Conservation (phyloP, 2,329 filamentous ascomycete species). For the Blastomyces silverae region DNA sequence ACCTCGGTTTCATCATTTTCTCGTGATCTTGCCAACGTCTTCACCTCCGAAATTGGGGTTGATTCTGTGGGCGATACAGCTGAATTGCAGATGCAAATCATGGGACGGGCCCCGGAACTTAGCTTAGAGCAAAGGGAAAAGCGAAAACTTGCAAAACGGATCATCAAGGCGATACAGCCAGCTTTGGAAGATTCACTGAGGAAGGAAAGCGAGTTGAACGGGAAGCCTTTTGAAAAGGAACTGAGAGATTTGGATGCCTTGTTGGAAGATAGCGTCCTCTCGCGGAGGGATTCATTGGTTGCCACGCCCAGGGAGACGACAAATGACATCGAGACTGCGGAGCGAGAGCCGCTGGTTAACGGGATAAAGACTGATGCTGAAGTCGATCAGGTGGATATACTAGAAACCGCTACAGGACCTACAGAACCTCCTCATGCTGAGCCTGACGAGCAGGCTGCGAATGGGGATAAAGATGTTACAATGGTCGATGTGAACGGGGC, state of each 20-base stretch:
- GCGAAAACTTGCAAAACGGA: conserved; percentile 79
- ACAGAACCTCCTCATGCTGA: not conserved
- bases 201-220: conserved; percentile 73
- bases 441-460: not conserved
- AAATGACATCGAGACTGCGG: not conserved
- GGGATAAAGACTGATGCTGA: conserved; percentile 23
- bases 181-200: conserved; percentile 66
- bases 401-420: not conserved
- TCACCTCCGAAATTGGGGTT: conserved; percentile 50
- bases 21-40: conserved; percentile 50
- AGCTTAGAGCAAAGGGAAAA: conserved; percentile 67
- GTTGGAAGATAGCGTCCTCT: conserved; percentile 59
- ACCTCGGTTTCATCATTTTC: conserved; percentile 57
- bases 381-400: not conserved
- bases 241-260: conserved; percentile 67
- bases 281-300: conserved; percentile 38
- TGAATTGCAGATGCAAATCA: conserved; percentile 47
- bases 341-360: conserved; percentile 26
- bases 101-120: conserved; percentile 41
- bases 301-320: not conserved
- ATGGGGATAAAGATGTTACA: conserved; percentile 18
- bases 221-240: conserved; percentile 62
- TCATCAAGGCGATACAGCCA: conserved; percentile 74
- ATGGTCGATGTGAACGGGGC: conserved; percentile 20
- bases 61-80: conserved; percentile 42